phyloP scores from a whole-genome alignment of 1,139 yeast species.

The Arxiozyma heterogenica region DNA sequence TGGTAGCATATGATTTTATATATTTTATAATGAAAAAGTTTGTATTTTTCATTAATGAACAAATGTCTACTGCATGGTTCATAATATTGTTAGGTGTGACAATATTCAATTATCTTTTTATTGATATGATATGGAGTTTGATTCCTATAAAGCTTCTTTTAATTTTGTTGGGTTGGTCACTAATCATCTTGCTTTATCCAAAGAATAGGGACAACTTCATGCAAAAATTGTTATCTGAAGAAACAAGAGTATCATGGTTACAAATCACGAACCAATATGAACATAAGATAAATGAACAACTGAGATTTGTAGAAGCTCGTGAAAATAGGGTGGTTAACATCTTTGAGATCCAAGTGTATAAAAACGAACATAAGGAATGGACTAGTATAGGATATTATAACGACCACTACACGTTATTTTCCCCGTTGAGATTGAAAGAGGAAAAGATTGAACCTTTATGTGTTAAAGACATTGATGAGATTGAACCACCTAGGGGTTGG shows the following conservation, averaged over 20 bases:
- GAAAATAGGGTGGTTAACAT: conserved; percentile 46
- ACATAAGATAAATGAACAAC: conserved; percentile 30
- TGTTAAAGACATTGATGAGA: conserved; percentile 31
- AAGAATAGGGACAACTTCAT: conserved; percentile 38
- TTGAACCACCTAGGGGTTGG: conserved; percentile 54
- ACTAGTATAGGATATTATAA: conserved; percentile 45
- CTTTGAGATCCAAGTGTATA: conserved; percentile 59
- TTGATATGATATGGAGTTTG: conserved; percentile 20
- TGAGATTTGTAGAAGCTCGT: conserved; percentile 30
- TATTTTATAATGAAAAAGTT: conserved; percentile 45
- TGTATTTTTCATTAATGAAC: conserved; percentile 59
- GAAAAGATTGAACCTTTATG: conserved; percentile 15
- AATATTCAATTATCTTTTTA: conserved; percentile 33
- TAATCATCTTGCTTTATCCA: conserved; percentile 48
- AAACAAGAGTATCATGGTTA: conserved; percentile 45
- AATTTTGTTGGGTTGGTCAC: conserved; percentile 44
- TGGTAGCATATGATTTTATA: conserved; percentile 51
- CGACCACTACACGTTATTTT: conserved; percentile 43
- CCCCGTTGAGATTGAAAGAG: conserved; percentile 31
- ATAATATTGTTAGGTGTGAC: conserved; percentile 31
- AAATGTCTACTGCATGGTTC: conserved; percentile 47
- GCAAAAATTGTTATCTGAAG: conserved; percentile 46
- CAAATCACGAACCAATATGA: conserved; percentile 42
- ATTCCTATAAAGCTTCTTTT: conserved; percentile 36
- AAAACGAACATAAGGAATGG: conserved; percentile 51